phyloP scores from a whole-genome alignment of 352 stramenopile species.

The Globisporangium cylindrosporum region DNA sequence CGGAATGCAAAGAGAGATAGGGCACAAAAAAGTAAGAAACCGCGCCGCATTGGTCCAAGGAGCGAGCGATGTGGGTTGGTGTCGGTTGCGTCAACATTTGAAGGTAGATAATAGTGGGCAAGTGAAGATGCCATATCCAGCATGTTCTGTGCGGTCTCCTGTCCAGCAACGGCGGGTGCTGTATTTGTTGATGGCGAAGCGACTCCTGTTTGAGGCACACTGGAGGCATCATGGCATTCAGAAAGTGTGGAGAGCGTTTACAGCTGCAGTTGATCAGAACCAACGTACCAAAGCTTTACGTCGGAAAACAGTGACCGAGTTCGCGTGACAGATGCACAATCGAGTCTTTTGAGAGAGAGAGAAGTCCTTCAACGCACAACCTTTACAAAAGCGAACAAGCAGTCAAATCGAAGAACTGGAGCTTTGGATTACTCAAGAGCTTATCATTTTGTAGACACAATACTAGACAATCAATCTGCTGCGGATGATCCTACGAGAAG shows the following conservation, averaged over 20 bases:
- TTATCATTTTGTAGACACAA: too few species aligned
- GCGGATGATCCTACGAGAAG: too few species aligned
- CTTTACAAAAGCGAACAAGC: too few species aligned
- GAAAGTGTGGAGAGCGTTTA: slow-evolving; percentile 5
- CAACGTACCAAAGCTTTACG: neutral
- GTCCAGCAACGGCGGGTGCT: neutral
- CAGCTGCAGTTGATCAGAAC: neutral
- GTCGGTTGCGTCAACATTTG: neutral
- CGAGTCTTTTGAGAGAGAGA: too few species aligned
- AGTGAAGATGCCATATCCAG: neutral
- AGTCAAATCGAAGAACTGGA: too few species aligned
- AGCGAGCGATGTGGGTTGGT: neutral
- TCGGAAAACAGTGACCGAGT: too few species aligned
- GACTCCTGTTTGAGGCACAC: neutral
- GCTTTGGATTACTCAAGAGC: too few species aligned
- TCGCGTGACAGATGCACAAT: too few species aligned
- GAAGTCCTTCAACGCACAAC: too few species aligned
- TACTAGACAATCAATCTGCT: too few species aligned
- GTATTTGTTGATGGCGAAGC: neutral
- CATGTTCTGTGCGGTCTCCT: neutral
- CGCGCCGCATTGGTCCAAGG: neutral
- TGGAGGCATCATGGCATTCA: neutral
- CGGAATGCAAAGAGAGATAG: neutral
- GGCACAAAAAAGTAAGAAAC: neutral
- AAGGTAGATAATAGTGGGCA: neutral